Evolutionary conservation across 495 filamentous ascomycete genomes (phyloP).

Genomic region (Neurospora sp.): DNA sequence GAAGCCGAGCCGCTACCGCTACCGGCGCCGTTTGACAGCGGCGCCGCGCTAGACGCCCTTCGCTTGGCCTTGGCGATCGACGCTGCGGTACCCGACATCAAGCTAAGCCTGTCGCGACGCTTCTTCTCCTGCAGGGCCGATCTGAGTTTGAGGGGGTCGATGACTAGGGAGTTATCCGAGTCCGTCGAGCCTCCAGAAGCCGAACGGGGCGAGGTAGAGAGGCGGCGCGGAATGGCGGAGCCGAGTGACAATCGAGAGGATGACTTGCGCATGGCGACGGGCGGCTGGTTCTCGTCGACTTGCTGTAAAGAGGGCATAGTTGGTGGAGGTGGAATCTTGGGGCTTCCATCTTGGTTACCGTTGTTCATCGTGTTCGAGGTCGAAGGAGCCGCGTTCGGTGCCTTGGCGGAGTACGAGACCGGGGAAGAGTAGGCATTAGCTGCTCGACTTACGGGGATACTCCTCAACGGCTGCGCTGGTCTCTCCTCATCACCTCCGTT

Average conservation of each 20-base stretch:
- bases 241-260: conserved; percentile 21
- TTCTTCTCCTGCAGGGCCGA: conserved; percentile 36
- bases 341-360: conserved; percentile 10
- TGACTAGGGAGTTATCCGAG: conserved; percentile 28
- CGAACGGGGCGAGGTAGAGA: conserved; percentile 13
- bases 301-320: conserved; percentile 9
- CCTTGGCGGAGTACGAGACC: not conserved
- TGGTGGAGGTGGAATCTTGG: conserved; percentile 5
- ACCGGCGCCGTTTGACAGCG: not conserved
- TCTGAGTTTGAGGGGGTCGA: conserved; percentile 36
- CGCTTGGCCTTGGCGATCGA: conserved; percentile 25
- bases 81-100: conserved; percentile 13
- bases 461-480: conserved; percentile 43
- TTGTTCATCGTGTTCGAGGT: not conserved
- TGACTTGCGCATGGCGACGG: conserved; percentile 4
- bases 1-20: conserved; percentile 17
- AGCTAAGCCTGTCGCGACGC: conserved; percentile 29
- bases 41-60: conserved; percentile 11
- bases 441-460: conserved; percentile 29
- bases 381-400: not conserved
- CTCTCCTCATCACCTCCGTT: conserved; percentile 34
- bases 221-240: conserved; percentile 1
- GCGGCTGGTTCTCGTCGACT: conserved; percentile 31
- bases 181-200: conserved; percentile 19
- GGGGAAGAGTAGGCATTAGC: conserved; percentile 31